These are phyloP conservation scores for Rhododendron ovatum DNA, from an alignment of 148 eudicot genomes.

Conservation along the genomic window DNA sequence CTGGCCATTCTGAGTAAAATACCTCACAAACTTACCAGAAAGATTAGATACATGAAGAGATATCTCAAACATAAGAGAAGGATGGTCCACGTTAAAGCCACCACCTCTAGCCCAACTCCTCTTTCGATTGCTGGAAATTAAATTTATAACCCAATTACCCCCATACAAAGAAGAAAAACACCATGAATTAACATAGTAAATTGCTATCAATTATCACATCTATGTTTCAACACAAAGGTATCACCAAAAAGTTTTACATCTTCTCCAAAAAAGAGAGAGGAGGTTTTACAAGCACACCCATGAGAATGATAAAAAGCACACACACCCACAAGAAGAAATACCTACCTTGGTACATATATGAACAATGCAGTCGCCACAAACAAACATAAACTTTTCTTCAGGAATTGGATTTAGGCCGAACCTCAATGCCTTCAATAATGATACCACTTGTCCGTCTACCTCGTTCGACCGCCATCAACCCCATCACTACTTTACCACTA, in stretches of 20 bases:
- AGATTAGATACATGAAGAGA: too few relatives aligned
- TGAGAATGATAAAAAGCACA: too few relatives aligned
- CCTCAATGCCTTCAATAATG: slow-evolving; percentile 57
- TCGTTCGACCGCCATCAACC: slow-evolving; percentile 30
- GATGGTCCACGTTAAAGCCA: too few relatives aligned
- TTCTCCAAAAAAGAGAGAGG: too few relatives aligned
- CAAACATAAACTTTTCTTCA: not conserved
- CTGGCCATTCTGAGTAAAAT: too few relatives aligned
- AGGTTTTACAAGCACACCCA: not conserved
- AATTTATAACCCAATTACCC: too few relatives aligned
- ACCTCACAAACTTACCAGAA: too few relatives aligned
- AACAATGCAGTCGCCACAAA: not conserved
- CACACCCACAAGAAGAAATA: not conserved
- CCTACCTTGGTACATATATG: not conserved
- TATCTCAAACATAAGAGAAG: too few relatives aligned
- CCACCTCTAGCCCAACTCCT: too few relatives aligned
- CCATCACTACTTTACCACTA: slow-evolving; percentile 35
- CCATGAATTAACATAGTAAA: too few relatives aligned
- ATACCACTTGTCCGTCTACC: slow-evolving; percentile 49
- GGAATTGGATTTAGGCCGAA: slow-evolving; percentile 35
- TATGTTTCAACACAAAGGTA: not conserved
- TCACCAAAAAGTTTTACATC: not conserved
- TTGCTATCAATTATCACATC: not conserved
- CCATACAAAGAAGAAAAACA: too few relatives aligned
- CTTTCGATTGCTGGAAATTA: too few relatives aligned